Conservation (phyloP, 345 rosid genomes). For the Excoecaria cochinchinensis region DNA sequence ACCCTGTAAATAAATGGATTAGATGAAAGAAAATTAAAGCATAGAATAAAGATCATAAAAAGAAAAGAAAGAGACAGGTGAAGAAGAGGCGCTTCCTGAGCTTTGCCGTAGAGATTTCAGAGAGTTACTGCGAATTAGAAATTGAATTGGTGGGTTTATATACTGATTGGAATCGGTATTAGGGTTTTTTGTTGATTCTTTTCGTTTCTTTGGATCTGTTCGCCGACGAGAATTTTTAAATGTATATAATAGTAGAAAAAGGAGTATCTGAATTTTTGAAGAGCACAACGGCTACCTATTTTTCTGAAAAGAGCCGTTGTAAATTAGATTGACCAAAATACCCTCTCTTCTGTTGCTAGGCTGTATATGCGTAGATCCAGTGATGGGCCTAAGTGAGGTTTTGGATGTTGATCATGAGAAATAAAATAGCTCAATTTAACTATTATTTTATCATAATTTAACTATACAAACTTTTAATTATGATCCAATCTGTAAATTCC, state of each 20-base stretch:
- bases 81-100: not conserved
- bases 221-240: not conserved
- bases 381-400: too few relatives aligned
- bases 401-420: too few relatives aligned
- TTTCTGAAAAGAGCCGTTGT: slow-evolving; percentile 6
- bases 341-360: not conserved
- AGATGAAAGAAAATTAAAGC: slow-evolving; percentile 7
- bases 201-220: not conserved
- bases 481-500: too few relatives aligned
- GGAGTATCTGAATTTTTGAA: not conserved
- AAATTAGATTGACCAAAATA: slow-evolving; percentile 1
- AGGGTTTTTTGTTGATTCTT: not conserved
- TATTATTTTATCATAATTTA: too few relatives aligned
- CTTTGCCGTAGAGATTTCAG: not conserved
- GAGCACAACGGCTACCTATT: slow-evolving; percentile 8
- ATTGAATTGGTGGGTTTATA: not conserved
- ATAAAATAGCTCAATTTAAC: too few relatives aligned
- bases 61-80: not conserved
- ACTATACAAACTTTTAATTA: too few relatives aligned
- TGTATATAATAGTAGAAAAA: not conserved
- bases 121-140: not conserved
- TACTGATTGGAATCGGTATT: not conserved
- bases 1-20: slow-evolving; percentile 7
- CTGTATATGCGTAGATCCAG: not conserved
- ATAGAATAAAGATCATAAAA: not conserved